A percentile compares a stretch with the other conserved stretches of the same genome.
Evolutionary conservation across 768 basidiomycete species (phyloP).

Genomic region (Collybia sp.): DNA sequence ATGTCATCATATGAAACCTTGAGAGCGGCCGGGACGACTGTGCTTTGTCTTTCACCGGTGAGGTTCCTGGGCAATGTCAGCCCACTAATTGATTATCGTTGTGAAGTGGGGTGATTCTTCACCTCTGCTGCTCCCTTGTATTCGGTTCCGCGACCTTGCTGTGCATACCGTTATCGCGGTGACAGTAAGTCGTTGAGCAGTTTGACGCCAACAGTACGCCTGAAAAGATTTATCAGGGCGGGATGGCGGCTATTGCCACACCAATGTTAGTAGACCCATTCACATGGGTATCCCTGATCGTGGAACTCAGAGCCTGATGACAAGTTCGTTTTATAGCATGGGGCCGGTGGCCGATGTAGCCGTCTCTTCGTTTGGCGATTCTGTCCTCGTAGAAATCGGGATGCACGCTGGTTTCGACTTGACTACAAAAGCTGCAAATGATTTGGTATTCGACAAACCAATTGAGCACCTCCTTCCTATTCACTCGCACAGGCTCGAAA

Average conservation of each 20-base stretch:
- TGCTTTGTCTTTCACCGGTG: constrained; percentile 60
- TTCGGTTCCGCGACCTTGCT: constrained; percentile 57
- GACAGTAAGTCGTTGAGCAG: constrained; percentile 36
- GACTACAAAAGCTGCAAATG: constrained; percentile 43
- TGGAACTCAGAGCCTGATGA: background rate
- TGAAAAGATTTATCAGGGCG: constrained; percentile 21
- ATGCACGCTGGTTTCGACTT: constrained; percentile 51
- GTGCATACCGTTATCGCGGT: constrained; percentile 58
- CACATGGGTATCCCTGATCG: background rate
- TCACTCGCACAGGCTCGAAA: constrained; percentile 49
- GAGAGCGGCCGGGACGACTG: constrained; percentile 51
- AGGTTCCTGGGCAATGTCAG: constrained; percentile 10
- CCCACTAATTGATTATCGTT: background rate
- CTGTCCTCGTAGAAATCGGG: constrained; percentile 54
- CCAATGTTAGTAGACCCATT: constrained; percentile 30
- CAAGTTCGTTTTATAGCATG: constrained; percentile 28
- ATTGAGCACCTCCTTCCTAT: constrained; percentile 45
- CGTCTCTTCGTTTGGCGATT: constrained; percentile 46
- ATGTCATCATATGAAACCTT: constrained; percentile 62
- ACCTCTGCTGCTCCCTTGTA: constrained; percentile 57
- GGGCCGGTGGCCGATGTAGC: constrained; percentile 51
- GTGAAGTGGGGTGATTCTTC: constrained; percentile 60
- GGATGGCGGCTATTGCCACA: constrained; percentile 36
- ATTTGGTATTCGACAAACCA: constrained; percentile 44
- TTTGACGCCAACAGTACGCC: background rate